Evolutionary conservation across 257 asterid species (phyloP).

Genomic region (Capsicum baccatum): DNA sequence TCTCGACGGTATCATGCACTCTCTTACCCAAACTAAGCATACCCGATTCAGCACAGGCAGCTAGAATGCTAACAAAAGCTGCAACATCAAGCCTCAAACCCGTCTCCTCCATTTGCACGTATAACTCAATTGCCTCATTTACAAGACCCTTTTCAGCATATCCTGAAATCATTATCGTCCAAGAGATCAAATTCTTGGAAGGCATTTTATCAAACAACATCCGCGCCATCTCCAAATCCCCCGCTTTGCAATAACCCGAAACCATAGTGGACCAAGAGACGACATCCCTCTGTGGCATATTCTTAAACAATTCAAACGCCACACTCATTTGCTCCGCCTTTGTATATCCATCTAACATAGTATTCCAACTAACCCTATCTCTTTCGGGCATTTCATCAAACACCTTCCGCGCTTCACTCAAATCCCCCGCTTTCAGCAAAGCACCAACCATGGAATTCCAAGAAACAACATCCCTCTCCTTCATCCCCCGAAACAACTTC

Average conservation of each 20-base stretch:
- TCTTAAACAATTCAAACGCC: constrained; percentile 62
- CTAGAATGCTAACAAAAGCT: constrained; percentile 60
- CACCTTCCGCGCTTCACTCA: constrained; percentile 41
- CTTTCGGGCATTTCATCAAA: constrained; percentile 47
- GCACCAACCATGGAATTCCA: constrained; percentile 70
- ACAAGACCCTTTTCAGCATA: constrained; percentile 71
- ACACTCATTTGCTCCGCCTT: constrained; percentile 39
- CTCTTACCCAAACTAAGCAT: constrained; percentile 68
- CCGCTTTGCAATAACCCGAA: constrained; percentile 63
- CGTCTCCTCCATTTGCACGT: constrained; percentile 51
- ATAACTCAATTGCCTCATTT: constrained; percentile 65
- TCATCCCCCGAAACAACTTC: constrained; percentile 56
- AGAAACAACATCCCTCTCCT: constrained; percentile 63
- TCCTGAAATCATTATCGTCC: constrained; percentile 76
- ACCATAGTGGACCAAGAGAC: constrained; percentile 84
- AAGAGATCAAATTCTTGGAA: constrained; percentile 69
- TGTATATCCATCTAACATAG: constrained; percentile 44
- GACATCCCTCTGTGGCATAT: constrained; percentile 66
- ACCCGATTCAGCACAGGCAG: constrained; percentile 77
- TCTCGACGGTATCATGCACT: constrained; percentile 55
- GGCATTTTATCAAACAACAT: constrained; percentile 78
- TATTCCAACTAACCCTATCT: constrained; percentile 51
- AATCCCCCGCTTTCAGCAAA: constrained; percentile 36
- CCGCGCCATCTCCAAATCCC: constrained; percentile 78
- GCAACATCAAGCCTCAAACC: constrained; percentile 58